These are phyloP conservation scores for Dothistroma pini DNA, from an alignment of 2,329 filamentous ascomycete species.

Conservation along the genomic window DNA sequence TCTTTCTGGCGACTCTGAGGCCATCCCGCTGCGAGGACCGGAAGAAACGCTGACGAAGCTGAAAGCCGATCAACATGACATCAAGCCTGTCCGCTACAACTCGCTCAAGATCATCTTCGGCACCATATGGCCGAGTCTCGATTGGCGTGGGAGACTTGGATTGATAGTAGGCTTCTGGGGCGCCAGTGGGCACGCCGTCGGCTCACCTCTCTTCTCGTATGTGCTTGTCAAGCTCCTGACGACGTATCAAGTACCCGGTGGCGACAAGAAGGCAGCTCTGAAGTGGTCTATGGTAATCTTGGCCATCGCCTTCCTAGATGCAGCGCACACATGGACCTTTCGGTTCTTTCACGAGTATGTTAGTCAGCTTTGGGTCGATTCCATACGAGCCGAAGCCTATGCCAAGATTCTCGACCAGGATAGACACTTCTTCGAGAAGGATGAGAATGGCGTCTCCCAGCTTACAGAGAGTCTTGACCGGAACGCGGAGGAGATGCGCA, in stretches of 20 bases:
- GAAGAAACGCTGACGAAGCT: conserved; percentile 15
- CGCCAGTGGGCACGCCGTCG: conserved; percentile 61
- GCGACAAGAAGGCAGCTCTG: conserved; percentile 49
- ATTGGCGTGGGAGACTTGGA: conserved; percentile 48
- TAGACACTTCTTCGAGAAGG: conserved; percentile 70
- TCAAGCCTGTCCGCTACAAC: conserved; percentile 11
- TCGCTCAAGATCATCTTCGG: conserved; percentile 55
- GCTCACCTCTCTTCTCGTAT: conserved; percentile 72
- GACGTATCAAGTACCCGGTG: conserved; percentile 59
- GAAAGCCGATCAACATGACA: conserved; percentile 5
- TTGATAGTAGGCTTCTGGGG: conserved; percentile 60
- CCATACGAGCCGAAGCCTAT: conserved; percentile 65
- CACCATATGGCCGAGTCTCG: conserved; percentile 68
- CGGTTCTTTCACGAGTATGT: conserved; percentile 69
- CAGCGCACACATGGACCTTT: conserved; percentile 59
- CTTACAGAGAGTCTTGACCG: conserved; percentile 72
- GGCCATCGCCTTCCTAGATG: conserved; percentile 64
- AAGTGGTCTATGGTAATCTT: conserved; percentile 70
- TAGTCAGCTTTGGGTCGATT: conserved; percentile 74
- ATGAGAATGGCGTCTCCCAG: conserved; percentile 59
- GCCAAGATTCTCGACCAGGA: conserved; percentile 70
- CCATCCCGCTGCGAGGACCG: conserved; percentile 15
- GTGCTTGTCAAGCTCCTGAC: conserved; percentile 68
- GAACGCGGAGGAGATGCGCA: conserved; percentile 83
- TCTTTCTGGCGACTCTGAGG: conserved; percentile 16